Conservation (phyloP, 1,284 basidiomycete species). For the Chalciporus piperatoides region DNA sequence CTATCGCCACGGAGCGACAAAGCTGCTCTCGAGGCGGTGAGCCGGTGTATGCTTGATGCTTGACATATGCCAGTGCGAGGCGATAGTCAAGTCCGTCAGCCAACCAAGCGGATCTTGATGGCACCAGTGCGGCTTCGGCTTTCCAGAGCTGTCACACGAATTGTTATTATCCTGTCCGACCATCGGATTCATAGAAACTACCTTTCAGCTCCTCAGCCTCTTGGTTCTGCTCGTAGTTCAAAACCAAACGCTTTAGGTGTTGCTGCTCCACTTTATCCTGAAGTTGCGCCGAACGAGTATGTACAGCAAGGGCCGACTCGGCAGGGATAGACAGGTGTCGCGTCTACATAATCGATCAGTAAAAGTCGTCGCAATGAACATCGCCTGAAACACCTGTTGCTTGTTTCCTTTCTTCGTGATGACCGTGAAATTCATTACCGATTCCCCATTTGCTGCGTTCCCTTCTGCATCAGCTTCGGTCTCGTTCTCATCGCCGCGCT, state of each 20-base stretch:
- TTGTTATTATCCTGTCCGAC: constrained; percentile 9
- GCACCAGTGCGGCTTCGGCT: constrained; percentile 58
- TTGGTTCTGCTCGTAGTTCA: constrained; percentile 82
- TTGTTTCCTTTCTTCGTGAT: constrained; percentile 94
- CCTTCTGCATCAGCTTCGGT: constrained; percentile 44
- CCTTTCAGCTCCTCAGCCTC: constrained; percentile 78
- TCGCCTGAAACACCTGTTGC: constrained; percentile 60
- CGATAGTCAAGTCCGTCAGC: constrained; percentile 36
- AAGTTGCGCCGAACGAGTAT: constrained; percentile 85
- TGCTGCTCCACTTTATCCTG: constrained; percentile 95
- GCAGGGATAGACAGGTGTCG: constrained; percentile 85
- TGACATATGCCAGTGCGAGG: constrained; percentile 14
- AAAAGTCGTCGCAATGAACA: background rate
- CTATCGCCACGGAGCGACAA: constrained; percentile 25
- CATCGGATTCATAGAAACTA: constrained; percentile 27
- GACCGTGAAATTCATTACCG: constrained; percentile 89
- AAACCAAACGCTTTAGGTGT: constrained; percentile 89
- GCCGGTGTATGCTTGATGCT: constrained; percentile 16
- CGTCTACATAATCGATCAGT: constrained; percentile 44
- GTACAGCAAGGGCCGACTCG: constrained; percentile 82
- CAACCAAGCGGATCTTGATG: constrained; percentile 71
- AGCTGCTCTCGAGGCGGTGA: constrained; percentile 19
- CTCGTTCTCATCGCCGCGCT: constrained; percentile 52
- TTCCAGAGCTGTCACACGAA: constrained; percentile 52
- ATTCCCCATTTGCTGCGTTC: constrained; percentile 36